Base-by-base conservation (phyloP, 768 basidiomycete species). In the Phylloporus scabripes region DNA sequence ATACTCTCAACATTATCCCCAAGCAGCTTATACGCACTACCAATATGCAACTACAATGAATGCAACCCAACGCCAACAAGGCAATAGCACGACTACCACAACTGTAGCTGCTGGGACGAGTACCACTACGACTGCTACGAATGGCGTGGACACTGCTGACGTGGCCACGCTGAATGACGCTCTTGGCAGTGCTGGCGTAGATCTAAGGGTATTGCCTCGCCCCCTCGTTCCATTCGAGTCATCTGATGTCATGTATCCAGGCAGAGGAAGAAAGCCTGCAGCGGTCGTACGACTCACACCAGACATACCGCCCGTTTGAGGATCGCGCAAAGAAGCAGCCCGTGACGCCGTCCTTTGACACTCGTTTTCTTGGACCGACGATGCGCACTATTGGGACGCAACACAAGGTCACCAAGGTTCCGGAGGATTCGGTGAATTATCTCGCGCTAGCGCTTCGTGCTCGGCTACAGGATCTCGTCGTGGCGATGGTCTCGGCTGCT, bases 211-310 rank as follows among this genome's bases (percentile, higher is more conserved):
- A 55, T 53, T 75, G 66, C 28, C 14, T 24, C 47, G 28, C 24
- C 39, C 11, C 36, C 32, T n/a, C 28, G 12, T 24, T 20, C 32
- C 17, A 7, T 31, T 12, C 21, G 8, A 5, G 23, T n/a, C 29
- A n/a, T n/a, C 12, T 46, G n/a, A 56, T 33, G 42, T 26, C 33
- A 26, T 17, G 26, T 37, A 31, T 18, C n/a, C 59, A 92, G 88
- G 91, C 91, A 0, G 91, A 92, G 65, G 90, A 92, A 70, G 91
- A 92, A 64, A 75, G 79, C 4, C 69, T 92, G 5, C 87, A 90
- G 56, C 75, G 85, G 34, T 71, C 75, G 3, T 75, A 82, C 48
- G 80, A 83, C 50, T 76, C 75, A 38, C 83, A 81, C 53, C 77
- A 80, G 39, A 52, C 78, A 15, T 85, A 82, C 60, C 79, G 85